Evolutionary conservation across 2,329 filamentous ascomycete genomes (phyloP), one percentile per base, ranked within the genome.

Genomic region (Arthroderma sp.): DNA sequence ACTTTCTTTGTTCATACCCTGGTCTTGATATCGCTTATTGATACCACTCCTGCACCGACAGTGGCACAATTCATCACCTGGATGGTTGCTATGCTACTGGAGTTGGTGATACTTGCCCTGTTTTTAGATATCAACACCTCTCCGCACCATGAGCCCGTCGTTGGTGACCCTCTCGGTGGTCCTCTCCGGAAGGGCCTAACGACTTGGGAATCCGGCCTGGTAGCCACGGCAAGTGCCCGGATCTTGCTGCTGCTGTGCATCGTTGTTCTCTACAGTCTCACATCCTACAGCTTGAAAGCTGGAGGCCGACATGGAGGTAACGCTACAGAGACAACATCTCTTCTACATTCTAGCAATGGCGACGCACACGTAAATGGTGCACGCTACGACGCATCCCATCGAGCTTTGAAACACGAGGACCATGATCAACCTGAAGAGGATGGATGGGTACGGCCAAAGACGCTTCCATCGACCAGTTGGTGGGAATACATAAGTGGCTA

Each of bases 401-500:
- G 73, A 53, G 71, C 75, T 61, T 69, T 76, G 21, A 73, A 72
- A 53, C 70, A 70, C 1, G 71, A 77, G 61, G 85, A 88, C 58
- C 80, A 82, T 55, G 81, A 82, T 23, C 31, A 54, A 13, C 51
- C 51, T 9, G 37, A 37, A 19, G 51, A 38, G 5, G 83, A 86
- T 8, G 88, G 87, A 4, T 97, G 95, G 77, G 94, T 94, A 70
- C 86, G 91, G 64, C 91, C 91, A 1, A 86, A 86, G 38, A 91
- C 88, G 62, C 81, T 89, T 7, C 91, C 89, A 2, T 87, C 87
- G 64, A 89, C 87, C 63, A 93, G 85, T 55, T 98, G 93, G 93
- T 95, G 87, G 83, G 91, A 97, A 68, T 98, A 98, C 70, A 76
- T 96, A 60, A 84, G 86, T 62, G 90, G 91, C 49, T 98, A 97